Evolutionary conservation across 1,284 basidiomycete genomes (phyloP).

Genomic region (Abortiporus biennis): DNA sequence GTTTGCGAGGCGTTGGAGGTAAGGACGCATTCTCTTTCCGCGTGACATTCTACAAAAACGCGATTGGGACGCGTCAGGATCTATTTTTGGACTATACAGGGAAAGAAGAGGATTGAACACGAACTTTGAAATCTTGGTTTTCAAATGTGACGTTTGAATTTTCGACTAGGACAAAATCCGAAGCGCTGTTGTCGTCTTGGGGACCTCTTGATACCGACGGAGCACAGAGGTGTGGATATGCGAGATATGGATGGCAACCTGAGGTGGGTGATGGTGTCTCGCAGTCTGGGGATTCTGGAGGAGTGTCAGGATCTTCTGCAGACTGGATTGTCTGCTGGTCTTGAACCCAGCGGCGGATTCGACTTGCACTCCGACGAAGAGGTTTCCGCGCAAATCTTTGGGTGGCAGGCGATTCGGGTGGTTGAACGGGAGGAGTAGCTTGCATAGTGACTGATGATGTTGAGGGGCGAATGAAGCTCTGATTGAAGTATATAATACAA

Average conservation of each 20-base stretch:
- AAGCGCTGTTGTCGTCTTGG: too few species aligned
- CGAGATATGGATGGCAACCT: constrained; percentile 41
- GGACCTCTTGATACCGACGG: constrained; percentile 14
- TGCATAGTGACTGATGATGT: neutral
- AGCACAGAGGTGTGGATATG: constrained; percentile 42
- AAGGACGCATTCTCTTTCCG: too few species aligned
- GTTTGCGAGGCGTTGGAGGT: too few species aligned
- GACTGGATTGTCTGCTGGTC: constrained; percentile 41
- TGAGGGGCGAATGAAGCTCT: neutral
- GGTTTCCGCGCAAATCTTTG: constrained; percentile 14
- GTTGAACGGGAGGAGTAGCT: too few species aligned
- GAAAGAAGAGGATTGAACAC: too few species aligned
- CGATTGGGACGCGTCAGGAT: too few species aligned
- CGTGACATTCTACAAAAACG: too few species aligned
- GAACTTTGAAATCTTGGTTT: constrained; percentile 1
- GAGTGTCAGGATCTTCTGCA: constrained; percentile 2
- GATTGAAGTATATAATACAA: neutral
- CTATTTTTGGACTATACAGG: too few species aligned
- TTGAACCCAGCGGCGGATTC: constrained; percentile 62
- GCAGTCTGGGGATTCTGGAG: constrained; percentile 8
- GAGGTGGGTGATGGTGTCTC: constrained; percentile 25
- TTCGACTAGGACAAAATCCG: constrained; percentile 13
- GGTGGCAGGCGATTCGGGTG: too few species aligned
- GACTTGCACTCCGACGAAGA: constrained; percentile 44
- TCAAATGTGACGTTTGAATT: neutral